Percentiles rank a stretch among this genome's conserved stretches.
These are phyloP conservation scores for Pythium sp. DNA, from an alignment of 352 stramenopile genomes.

Conservation along the genomic window DNA sequence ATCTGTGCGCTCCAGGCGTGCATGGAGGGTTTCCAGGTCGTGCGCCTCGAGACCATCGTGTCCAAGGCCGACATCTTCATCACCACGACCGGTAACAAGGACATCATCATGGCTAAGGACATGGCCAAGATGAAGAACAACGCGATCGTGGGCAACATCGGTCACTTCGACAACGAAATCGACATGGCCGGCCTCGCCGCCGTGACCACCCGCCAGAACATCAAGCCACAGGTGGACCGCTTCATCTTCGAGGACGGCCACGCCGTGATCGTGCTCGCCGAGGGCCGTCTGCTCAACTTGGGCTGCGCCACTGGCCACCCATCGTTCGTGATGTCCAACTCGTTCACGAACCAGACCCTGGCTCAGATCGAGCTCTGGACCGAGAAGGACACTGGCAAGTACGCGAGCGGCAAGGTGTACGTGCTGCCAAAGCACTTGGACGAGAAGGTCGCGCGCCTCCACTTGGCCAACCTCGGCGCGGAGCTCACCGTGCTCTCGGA, in stretches of 20 bases:
- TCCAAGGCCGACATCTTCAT: conserved; percentile 96
- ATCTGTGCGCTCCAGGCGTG: conserved; percentile 98
- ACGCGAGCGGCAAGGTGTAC: conserved; percentile 96
- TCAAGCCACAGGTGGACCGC: conserved; percentile 99
- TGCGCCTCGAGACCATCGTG: conserved; percentile 92
- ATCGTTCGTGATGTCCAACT: conserved; percentile 99
- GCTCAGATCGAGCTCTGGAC: conserved; percentile 98
- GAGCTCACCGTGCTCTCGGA: conserved; percentile 94
- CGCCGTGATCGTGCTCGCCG: conserved; percentile 96
- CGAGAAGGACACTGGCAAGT: conserved; percentile 94
- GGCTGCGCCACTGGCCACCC: conserved; percentile 98
- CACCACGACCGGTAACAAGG: conserved; percentile 99
- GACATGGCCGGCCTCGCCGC: conserved; percentile 95
- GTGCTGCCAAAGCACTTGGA: conserved; percentile 98
- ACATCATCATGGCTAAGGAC: conserved; percentile 96
- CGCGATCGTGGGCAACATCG: conserved; percentile 99
- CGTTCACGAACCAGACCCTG: conserved; percentile 99
- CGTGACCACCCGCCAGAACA: conserved; percentile 93
- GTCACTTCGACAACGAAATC: conserved; percentile 99
- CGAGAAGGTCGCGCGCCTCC: conserved; percentile 98
- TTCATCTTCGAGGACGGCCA: conserved; percentile 97
- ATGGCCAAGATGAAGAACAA: conserved; percentile 99
- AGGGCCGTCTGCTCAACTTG: conserved; percentile 98
- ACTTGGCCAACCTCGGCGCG: conserved; percentile 94
- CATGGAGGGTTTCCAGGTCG: conserved; percentile 98